Evolutionary conservation across 257 asterid species (phyloP), one percentile per base, ranked within the genome.

Genomic region (Nicotiana obtusifolia): DNA sequence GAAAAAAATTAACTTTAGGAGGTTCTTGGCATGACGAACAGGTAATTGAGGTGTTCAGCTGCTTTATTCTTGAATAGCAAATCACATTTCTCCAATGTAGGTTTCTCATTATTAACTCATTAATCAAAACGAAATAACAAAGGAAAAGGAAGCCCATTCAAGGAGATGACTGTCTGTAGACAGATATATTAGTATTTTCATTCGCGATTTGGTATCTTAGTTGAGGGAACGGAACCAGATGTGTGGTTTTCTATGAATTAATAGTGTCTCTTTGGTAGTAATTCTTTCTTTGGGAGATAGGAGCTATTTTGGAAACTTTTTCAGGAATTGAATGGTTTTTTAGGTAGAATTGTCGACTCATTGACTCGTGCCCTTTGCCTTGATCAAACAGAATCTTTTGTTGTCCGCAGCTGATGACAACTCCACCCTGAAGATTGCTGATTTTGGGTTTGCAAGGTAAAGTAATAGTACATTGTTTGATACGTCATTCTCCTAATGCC

Each of bases 361-460:
- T 75, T 75, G 24, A 49, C 26, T 75, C 26, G 41, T 24, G 24
- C 9, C 62, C 44, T 47, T 47, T 75, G 44, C 62, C 41, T 15
- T 75, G 26, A 75, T 75, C 44, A 22, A 53, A 85, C 90, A 89
- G 90, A 89, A 89, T 84, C 92, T 89, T 28, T 83, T 89, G 81
- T 86, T 89, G 64, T 87, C 87, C 13, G 24, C 85, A 44, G 80
- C 85, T 80, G 89, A 89, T 83, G 88, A 87, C 80, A 86, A 82
- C 66, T 78, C 90, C 52, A 77, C 66, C 77, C 73, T 89, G 81
- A 87, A 86, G 88, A 89, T 89, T 59, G 92, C 92, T 64, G 92
- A 89, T 86, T 89, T 89, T 86, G 92, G 90, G 77, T 86, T 89
- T 91, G 99, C 99, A 81, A 95, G 99, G 99, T 95, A 83, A 84